phyloP scores from a whole-genome alignment of 208 protist species.

The Naegleria fowleri region DNA sequence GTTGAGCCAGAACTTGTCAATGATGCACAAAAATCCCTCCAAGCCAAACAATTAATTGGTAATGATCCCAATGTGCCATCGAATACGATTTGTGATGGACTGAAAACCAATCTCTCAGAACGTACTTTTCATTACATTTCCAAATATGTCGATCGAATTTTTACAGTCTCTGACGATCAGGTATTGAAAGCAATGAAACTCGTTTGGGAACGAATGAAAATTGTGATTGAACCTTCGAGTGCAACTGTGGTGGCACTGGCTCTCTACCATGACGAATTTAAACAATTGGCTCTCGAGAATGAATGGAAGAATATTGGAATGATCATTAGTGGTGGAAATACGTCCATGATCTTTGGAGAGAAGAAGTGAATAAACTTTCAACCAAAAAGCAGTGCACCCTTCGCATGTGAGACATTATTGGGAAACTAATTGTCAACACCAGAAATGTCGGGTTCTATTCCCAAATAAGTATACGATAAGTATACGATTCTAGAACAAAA shows the following conservation, averaged over 20 bases:
- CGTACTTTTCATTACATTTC: constrained; percentile 44
- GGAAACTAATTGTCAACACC: too few relatives aligned
- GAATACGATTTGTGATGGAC: constrained; percentile 57
- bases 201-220: constrained; percentile 57
- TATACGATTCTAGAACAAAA: too few relatives aligned
- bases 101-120: constrained; percentile 44
- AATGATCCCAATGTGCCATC: not conserved
- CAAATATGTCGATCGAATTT: constrained; percentile 42
- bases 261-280: not conserved
- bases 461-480: too few relatives aligned
- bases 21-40: constrained; percentile 32
- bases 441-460: too few relatives aligned
- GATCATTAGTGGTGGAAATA: not conserved
- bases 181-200: constrained; percentile 55
- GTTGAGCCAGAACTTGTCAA: constrained; percentile 30
- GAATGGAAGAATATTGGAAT: not conserved
- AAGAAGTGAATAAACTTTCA: too few relatives aligned
- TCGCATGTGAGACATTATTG: too few relatives aligned
- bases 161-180: constrained; percentile 52
- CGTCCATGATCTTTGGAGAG: too few relatives aligned
- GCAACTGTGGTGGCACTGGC: constrained; percentile 47
- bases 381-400: too few relatives aligned
- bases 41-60: not conserved
- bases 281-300: not conserved
- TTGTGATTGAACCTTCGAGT: constrained; percentile 57